Conservation (phyloP, 139 green algal genomes). For the Picochlorum sp. region DNA sequence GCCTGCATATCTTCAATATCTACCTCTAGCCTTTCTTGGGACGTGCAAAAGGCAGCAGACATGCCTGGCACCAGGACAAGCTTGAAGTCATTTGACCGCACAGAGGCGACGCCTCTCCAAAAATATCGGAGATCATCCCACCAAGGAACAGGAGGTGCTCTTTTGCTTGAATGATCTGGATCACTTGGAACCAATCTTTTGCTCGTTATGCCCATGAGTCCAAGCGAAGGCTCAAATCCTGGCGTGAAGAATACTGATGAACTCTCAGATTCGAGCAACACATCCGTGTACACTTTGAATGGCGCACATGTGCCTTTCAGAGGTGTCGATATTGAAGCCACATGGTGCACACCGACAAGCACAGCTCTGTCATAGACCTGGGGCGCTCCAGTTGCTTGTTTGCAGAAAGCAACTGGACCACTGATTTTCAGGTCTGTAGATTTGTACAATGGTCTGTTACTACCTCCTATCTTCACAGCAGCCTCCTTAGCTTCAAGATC, state of each 20-base stretch:
- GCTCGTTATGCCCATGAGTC: conserved; percentile 32
- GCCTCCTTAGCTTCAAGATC: background rate
- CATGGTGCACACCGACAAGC: conserved; percentile 40
- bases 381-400: conserved; percentile 46
- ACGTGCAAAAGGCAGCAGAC: background rate
- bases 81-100: background rate
- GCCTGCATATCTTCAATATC: no score
- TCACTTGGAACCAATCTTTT: conserved; percentile 39
- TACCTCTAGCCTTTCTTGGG: conserved; percentile 2
- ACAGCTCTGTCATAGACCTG: conserved; percentile 1
- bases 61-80: conserved; percentile 7
- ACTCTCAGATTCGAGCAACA: conserved; percentile 25
- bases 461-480: background rate
- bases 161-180: conserved; percentile 24
- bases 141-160: conserved; percentile 23
- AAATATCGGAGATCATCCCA: conserved; percentile 49
- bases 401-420: conserved; percentile 41
- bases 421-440: conserved; percentile 12
- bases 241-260: conserved; percentile 32
- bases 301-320: conserved; percentile 17
- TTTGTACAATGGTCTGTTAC: conserved; percentile 22
- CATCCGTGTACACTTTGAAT: conserved; percentile 64
- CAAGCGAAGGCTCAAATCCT: conserved; percentile 47
- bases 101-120: conserved; percentile 36
- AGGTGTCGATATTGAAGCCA: conserved; percentile 13